phyloP scores from a whole-genome alignment of 495 filamentous ascomycete genomes.

The Neurospora sp. region DNA sequence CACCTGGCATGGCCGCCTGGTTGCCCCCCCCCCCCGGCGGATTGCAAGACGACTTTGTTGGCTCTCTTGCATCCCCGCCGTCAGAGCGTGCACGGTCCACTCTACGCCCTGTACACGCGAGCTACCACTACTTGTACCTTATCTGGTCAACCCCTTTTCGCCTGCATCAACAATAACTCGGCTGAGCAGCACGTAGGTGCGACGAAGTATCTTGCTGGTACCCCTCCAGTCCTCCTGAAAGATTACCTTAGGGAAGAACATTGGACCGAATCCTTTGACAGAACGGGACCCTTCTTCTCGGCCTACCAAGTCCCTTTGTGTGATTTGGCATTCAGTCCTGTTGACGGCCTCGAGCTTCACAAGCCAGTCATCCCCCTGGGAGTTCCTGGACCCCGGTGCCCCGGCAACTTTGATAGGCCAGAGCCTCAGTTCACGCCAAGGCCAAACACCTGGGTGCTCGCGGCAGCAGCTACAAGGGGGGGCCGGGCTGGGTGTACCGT shows the following conservation, averaged over 20 bases:
- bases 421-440: neutral
- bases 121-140: neutral
- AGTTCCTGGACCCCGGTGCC: neutral
- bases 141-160: neutral
- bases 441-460: neutral
- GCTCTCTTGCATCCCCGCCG: neutral
- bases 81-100: neutral
- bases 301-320: neutral
- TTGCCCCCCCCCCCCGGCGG: neutral
- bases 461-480: neutral
- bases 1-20: neutral
- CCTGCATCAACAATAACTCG: neutral
- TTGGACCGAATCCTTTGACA: neutral
- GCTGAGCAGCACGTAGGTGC: neutral
- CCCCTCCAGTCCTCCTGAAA: neutral
- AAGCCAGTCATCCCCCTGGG: neutral
- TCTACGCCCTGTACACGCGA: neutral
- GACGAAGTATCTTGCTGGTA: neutral
- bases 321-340: neutral
- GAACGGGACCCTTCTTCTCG: neutral
- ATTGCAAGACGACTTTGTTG: neutral
- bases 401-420: neutral
- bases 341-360: neutral
- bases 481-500: neutral
- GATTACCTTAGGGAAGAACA: neutral